Evolutionary conservation across 306 rosid genomes (phyloP), one percentile per base, ranked within the genome.

Genomic region (Carpinus viminea): DNA sequence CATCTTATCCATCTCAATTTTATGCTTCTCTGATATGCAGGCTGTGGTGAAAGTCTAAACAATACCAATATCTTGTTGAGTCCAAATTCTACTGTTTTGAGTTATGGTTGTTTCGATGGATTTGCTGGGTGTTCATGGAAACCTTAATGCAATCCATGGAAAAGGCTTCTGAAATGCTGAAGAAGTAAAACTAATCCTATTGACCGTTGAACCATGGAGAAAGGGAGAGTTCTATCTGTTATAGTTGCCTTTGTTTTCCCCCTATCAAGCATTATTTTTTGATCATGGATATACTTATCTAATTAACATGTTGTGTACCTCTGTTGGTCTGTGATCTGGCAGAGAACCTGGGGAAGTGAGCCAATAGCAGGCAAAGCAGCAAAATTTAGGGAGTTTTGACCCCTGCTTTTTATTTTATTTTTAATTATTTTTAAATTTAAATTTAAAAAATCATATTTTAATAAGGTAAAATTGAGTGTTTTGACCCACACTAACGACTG

Each of bases 311-410:
- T 12, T 21, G 31, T 59, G 36, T 12, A 59, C 65, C 31, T 24
- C 26, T 21, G 34, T 66, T 0, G 70, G 54, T 41, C 17, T 68
- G 56, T 78, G 76, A 38, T n/a, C 24, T 79, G 47, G 72, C 83
- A 82, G 78, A 70, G 81, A 57, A 46, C 47, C 5, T 36, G 48
- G 50, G 85, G 80, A 24, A 54, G 52, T 47, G 52, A 55, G 21
- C 16, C 34, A 8, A 90, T 90, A 93, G 97, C 94, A 9, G 91
- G 92, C n/a, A 91, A 90, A 71, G 85, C 88, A 38, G 92, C 81
- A 71, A 75, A 88, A 59, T 81, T 90, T 0, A 88, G 79, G 43
- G 92, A n/a, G n/a, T n/a, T n/a, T n/a, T n/a, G n/a, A n/a, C n/a
- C n/a, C n/a, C n/a, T n/a, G n/a, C n/a, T n/a, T n/a, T n/a, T n/a